phyloP scores from a whole-genome alignment of 495 filamentous ascomycete species.

The Lepidopterella palustris region DNA sequence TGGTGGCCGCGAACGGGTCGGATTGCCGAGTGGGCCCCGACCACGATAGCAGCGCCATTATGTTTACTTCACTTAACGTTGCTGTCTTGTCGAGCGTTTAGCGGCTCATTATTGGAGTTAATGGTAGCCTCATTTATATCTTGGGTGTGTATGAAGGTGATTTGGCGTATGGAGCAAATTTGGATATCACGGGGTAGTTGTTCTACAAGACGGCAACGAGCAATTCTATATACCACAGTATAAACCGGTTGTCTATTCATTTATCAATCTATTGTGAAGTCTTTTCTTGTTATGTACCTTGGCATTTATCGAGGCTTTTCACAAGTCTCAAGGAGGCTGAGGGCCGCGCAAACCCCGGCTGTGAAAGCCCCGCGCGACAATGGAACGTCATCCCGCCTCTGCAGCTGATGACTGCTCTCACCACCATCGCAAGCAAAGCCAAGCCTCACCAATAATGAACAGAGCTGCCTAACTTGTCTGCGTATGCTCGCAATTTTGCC shows the following conservation, averaged over 20 bases:
- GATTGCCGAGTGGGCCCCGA: constrained; percentile 48
- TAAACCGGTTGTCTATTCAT: too few species aligned
- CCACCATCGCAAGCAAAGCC: background rate
- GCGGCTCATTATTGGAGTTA: background rate
- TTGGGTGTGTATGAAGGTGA: too few species aligned
- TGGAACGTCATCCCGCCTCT: constrained; percentile 2
- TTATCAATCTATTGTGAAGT: too few species aligned
- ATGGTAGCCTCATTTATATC: too few species aligned
- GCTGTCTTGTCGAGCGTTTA: background rate
- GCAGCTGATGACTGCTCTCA: background rate
- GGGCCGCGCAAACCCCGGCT: background rate
- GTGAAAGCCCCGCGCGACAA: background rate
- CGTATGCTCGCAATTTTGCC: background rate
- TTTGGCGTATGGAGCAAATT: too few species aligned
- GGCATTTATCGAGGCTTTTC: too few species aligned
- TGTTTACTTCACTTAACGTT: background rate
- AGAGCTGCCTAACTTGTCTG: too few species aligned
- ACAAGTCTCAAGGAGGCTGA: background rate
- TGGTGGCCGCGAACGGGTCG: constrained; percentile 36
- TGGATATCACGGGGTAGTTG: too few species aligned
- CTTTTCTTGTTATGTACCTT: too few species aligned
- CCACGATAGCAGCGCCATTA: constrained; percentile 2
- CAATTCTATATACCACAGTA: too few species aligned
- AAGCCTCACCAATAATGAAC: background rate
- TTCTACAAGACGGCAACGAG: too few species aligned